Conservation (phyloP, 176 grass and related monocot species). For the Bothriochloa decipiens region DNA sequence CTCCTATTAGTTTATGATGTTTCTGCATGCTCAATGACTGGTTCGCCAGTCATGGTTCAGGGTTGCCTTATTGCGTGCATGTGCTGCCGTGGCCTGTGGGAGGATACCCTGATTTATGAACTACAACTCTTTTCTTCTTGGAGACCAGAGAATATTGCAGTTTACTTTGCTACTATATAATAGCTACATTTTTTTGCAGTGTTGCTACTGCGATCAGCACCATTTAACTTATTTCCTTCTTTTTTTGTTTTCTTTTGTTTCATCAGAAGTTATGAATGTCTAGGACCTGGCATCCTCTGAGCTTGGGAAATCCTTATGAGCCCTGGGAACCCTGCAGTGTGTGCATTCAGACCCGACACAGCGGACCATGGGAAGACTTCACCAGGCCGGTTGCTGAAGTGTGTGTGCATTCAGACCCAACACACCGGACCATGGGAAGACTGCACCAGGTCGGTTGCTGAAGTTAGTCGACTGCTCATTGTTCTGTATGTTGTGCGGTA, state of each 20-base stretch:
- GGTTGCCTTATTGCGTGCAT: neutral
- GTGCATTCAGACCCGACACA: neutral
- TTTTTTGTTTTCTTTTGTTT: neutral
- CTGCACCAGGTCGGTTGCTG: neutral
- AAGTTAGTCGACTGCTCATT: slow-evolving; percentile 6
- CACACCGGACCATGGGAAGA: neutral
- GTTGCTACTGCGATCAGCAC: neutral
- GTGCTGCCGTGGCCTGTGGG: neutral
- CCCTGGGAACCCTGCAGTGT: neutral
- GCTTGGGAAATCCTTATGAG: slow-evolving; percentile 32
- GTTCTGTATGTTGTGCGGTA: slow-evolving; percentile 37
- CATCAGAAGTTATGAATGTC: slow-evolving; percentile 31
- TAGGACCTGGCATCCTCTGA: slow-evolving; percentile 29
- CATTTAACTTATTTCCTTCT: neutral
- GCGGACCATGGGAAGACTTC: neutral
- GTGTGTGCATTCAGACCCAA: too few species aligned
- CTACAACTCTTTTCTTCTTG: neutral
- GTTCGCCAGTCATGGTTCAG: neutral
- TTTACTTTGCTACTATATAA: slow-evolving; percentile 8
- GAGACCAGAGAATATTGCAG: neutral
- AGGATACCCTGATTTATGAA: neutral
- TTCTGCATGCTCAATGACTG: too few species aligned
- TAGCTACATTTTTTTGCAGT: neutral
- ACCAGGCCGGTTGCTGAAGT: neutral
- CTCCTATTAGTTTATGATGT: slow-evolving; percentile 10